These are phyloP conservation scores for Neurospora tetrasperma DNA, from an alignment of 495 filamentous ascomycete genomes.

Conservation along the genomic window DNA sequence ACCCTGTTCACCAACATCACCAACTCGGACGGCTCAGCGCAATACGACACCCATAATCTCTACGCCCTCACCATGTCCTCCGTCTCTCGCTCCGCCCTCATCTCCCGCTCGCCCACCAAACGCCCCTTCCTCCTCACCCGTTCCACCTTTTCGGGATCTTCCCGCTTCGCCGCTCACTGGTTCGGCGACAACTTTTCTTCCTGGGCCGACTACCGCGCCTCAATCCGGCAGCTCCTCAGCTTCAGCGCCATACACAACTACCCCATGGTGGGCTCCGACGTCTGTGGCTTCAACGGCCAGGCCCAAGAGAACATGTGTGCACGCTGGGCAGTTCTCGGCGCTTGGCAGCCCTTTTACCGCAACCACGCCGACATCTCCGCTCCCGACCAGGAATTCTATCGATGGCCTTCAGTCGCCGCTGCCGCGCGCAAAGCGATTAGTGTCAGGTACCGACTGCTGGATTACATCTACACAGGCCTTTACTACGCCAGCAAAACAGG, in stretches of 20 bases:
- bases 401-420: conserved; percentile 50
- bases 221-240: conserved; percentile 59
- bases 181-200: conserved; percentile 72
- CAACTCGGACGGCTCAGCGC: conserved; percentile 56
- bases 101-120: conserved; percentile 47
- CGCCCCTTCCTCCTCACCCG: conserved; percentile 70
- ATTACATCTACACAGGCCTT: conserved; percentile 74
- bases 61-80: conserved; percentile 79
- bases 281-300: conserved; percentile 65
- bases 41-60: conserved; percentile 80
- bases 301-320: conserved; percentile 70
- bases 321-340: conserved; percentile 69
- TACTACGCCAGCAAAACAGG: conserved; percentile 46
- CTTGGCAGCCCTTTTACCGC: conserved; percentile 77
- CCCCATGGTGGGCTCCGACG: conserved; percentile 74
- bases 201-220: conserved; percentile 64
- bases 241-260: conserved; percentile 73
- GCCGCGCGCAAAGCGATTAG: conserved; percentile 61
- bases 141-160: conserved; percentile 45
- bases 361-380: conserved; percentile 53
- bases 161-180: conserved; percentile 72
- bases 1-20: conserved; percentile 67
- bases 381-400: conserved; percentile 71
- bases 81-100: conserved; percentile 54
- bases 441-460: conserved; percentile 62